Conservation (phyloP, 495 filamentous ascomycete species). For the Podospora appendiculata region DNA sequence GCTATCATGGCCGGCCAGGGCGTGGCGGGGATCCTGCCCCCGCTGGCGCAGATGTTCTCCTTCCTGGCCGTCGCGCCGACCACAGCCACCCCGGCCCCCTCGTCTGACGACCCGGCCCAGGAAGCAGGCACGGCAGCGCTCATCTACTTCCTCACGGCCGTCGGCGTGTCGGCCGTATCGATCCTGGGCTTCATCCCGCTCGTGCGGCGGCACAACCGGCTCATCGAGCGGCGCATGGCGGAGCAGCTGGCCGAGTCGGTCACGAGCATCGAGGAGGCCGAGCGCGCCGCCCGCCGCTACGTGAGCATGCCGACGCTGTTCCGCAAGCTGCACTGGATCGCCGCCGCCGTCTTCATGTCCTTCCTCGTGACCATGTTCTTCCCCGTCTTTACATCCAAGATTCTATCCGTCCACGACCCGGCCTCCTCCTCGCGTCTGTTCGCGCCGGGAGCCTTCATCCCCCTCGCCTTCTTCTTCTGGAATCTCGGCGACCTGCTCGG, state of each 20-base stretch:
- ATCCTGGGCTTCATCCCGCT: slow-evolving; percentile 50
- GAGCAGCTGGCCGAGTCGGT: slow-evolving; percentile 28
- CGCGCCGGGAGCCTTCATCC: slow-evolving; percentile 70
- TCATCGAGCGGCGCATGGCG: slow-evolving; percentile 31
- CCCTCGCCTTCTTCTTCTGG: slow-evolving; percentile 88
- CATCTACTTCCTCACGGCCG: slow-evolving; percentile 86
- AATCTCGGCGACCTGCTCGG: slow-evolving; percentile 81
- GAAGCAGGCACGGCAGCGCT: slow-evolving; percentile 62
- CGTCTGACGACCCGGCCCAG: background rate
- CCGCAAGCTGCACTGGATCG: slow-evolving; percentile 64
- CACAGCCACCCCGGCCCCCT: background rate
- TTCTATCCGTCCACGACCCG: slow-evolving; percentile 55
- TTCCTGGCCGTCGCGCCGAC: slow-evolving; percentile 59
- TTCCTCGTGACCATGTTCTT: slow-evolving; percentile 89
- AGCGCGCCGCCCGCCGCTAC: slow-evolving; percentile 42
- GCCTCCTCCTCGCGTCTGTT: slow-evolving; percentile 41
- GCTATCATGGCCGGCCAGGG: slow-evolving; percentile 95
- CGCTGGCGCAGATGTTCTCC: slow-evolving; percentile 75
- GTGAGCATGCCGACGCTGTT: slow-evolving; percentile 62
- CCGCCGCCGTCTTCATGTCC: slow-evolving; percentile 63
- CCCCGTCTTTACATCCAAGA: slow-evolving; percentile 82
- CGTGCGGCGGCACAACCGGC: slow-evolving; percentile 32
- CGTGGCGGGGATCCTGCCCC: slow-evolving; percentile 84
- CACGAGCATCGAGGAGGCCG: slow-evolving; percentile 37
- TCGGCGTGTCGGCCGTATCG: slow-evolving; percentile 49